Conservation (phyloP, 257 asterid genomes). For the Dorcoceras hygrometricum region DNA sequence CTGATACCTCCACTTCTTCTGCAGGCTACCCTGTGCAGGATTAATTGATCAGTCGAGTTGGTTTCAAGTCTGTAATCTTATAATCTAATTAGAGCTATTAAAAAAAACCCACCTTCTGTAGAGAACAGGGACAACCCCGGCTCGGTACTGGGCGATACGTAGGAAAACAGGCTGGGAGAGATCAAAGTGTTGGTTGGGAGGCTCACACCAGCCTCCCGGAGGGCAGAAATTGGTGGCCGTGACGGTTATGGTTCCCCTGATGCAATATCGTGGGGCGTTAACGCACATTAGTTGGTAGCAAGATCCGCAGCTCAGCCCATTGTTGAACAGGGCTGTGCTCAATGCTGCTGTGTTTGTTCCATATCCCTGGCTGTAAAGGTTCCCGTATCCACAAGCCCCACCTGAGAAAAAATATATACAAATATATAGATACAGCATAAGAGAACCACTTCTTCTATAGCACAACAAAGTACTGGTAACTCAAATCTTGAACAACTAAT, state of each 20-base stretch:
- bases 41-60: too few species aligned
- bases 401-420: too few species aligned
- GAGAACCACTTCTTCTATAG: too few species aligned
- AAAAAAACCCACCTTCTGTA: constrained; percentile 76
- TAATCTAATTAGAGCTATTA: too few species aligned
- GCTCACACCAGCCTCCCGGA: constrained; percentile 92
- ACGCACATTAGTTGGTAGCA: constrained; percentile 69
- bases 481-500: too few species aligned
- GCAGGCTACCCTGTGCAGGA: constrained; percentile 76
- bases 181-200: constrained; percentile 90
- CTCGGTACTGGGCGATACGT: constrained; percentile 68
- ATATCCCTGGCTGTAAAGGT: constrained; percentile 72
- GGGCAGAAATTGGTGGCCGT: constrained; percentile 97
- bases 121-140: constrained; percentile 84
- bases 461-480: too few species aligned
- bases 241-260: constrained; percentile 61
- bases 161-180: constrained; percentile 75
- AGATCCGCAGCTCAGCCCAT: constrained; percentile 79
- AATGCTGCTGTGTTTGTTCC: constrained; percentile 85
- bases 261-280: constrained; percentile 54
- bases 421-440: too few species aligned
- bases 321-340: constrained; percentile 75
- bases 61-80: too few species aligned
- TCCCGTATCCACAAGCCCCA: constrained; percentile 98
- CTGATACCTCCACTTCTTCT: constrained; percentile 86